Evolutionary conservation across 2,329 filamentous ascomycete genomes (phyloP).

Genomic region (Curvularia verruculosa): DNA sequence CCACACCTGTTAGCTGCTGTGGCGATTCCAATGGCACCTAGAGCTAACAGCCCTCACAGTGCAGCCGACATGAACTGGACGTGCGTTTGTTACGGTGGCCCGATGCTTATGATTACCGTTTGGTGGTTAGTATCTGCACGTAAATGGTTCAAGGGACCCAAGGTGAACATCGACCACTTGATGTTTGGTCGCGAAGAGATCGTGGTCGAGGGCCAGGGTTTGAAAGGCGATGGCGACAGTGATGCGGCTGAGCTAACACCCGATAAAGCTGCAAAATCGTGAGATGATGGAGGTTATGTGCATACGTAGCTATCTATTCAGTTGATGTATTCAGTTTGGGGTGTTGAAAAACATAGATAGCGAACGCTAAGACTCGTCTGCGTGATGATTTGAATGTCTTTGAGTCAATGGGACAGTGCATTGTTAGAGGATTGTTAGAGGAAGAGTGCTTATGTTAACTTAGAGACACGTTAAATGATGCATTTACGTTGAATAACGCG

Average conservation of each 20-base stretch:
- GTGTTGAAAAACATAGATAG: neutral
- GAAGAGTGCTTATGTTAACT: too few relatives aligned
- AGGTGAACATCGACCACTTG: conserved; percentile 68
- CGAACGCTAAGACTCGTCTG: neutral
- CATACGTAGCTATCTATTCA: neutral
- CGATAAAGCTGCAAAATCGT: conserved; percentile 9
- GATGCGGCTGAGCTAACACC: conserved; percentile 7
- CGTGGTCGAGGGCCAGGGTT: conserved; percentile 46
- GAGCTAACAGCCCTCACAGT: conserved; percentile 37
- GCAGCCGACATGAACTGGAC: conserved; percentile 70
- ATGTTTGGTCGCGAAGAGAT: conserved; percentile 52
- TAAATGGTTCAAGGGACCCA: conserved; percentile 74
- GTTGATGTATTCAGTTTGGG: neutral
- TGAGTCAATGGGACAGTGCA: neutral
- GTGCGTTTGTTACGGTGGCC: conserved; percentile 67
- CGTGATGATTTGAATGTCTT: neutral
- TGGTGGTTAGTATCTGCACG: conserved; percentile 70
- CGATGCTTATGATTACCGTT: conserved; percentile 63
- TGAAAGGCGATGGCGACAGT: conserved; percentile 10
- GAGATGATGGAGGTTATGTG: neutral
- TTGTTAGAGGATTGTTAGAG: too few relatives aligned
- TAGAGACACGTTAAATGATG: too few relatives aligned
- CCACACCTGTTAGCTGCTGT: neutral
- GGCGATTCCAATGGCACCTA: neutral
- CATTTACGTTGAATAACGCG: too few relatives aligned